phyloP scores from a whole-genome alignment of 2,329 filamentous ascomycete genomes.

The Didymella glomerata region DNA sequence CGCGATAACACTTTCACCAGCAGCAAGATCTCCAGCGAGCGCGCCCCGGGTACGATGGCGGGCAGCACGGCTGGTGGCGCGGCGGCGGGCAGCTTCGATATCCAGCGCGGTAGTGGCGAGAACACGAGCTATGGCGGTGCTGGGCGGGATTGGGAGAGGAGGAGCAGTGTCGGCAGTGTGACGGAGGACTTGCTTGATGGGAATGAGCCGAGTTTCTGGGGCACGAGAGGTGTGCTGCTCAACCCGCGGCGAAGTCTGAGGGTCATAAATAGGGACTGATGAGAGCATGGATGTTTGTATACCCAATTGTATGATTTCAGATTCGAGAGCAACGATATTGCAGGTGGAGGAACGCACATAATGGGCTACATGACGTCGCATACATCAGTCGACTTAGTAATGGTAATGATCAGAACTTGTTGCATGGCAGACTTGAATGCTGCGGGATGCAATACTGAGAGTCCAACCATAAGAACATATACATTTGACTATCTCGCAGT shows the following conservation, averaged over 20 bases:
- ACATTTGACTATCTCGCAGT: too few relatives aligned
- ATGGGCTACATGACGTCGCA: background rate
- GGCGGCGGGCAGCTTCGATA: constrained; percentile 33
- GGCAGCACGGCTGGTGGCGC: constrained; percentile 30
- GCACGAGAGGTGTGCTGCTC: constrained; percentile 65
- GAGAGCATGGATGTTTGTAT: too few relatives aligned
- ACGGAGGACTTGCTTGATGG: constrained; percentile 67
- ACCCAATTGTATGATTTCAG: background rate
- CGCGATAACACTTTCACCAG: constrained; percentile 44
- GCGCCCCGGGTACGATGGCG: constrained; percentile 27
- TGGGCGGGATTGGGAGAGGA: constrained; percentile 39
- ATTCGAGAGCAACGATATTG: too few relatives aligned
- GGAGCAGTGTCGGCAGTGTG: constrained; percentile 58
- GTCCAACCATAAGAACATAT: too few relatives aligned
- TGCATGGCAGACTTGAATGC: too few relatives aligned
- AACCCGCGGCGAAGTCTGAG: constrained; percentile 73
- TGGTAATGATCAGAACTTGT: background rate
- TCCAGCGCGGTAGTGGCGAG: constrained; percentile 27
- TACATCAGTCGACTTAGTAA: background rate
- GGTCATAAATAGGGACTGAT: constrained; percentile 71
- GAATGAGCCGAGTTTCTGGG: constrained; percentile 76
- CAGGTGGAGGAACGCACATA: too few relatives aligned
- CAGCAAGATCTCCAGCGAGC: constrained; percentile 39
- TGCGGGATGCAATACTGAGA: too few relatives aligned
- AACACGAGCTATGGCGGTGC: constrained; percentile 29